phyloP scores from a whole-genome alignment of 495 filamentous ascomycete genomes.

The Xylaria venustula region DNA sequence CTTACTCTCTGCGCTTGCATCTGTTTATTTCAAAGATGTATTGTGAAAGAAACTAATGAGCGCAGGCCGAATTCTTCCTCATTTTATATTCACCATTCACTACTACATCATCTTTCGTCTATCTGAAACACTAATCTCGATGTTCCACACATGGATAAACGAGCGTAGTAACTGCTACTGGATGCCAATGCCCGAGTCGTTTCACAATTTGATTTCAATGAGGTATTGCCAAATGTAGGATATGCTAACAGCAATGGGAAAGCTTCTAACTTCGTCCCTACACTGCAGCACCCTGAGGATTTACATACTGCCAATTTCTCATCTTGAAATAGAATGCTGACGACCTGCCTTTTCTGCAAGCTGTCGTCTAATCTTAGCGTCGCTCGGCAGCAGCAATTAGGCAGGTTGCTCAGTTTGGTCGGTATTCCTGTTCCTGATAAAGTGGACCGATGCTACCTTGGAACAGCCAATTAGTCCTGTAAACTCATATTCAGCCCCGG shows the following conservation, averaged over 20 bases:
- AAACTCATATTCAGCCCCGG: not conserved
- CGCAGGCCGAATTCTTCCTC: not conserved
- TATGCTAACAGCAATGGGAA: not conserved
- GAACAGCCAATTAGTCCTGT: not conserved
- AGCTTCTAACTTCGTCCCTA: not conserved
- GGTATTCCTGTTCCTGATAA: constrained; percentile 11
- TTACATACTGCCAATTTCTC: not conserved
- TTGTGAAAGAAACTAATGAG: not conserved
- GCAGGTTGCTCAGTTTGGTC: constrained; percentile 6
- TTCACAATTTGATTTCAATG: not conserved
- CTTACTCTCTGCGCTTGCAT: not conserved
- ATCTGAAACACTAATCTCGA: too few relatives aligned
- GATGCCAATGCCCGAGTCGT: not conserved
- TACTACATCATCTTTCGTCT: too few relatives aligned
- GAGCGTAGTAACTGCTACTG: not conserved
- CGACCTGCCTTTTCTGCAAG: constrained; percentile 14
- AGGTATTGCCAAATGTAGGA: not conserved
- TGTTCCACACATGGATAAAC: not conserved
- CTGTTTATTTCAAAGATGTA: not conserved
- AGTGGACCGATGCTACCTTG: constrained; percentile 10
- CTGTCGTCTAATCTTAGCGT: constrained; percentile 5
- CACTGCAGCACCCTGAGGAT: not conserved
- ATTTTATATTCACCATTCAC: not conserved
- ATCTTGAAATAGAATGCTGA: not conserved
- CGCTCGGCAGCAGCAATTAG: constrained; percentile 9